Evolutionary conservation across 306 rosid species (phyloP), one percentile per base, ranked within the genome.

Genomic region (Begonia fuchsioides): DNA sequence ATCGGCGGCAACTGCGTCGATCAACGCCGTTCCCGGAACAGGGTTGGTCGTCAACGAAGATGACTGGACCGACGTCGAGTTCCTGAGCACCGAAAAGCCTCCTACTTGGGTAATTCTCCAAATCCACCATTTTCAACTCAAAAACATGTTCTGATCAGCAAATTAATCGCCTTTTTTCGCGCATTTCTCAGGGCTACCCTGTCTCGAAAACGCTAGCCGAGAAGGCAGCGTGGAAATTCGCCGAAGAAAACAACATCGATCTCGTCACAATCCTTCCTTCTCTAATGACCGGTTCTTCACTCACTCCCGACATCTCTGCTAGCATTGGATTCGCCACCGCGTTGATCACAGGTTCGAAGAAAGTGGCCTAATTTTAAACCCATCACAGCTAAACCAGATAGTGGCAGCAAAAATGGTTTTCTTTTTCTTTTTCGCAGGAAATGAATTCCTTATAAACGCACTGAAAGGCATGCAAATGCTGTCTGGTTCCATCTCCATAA

Each of bases 201-300:
- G 72, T 17, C 51, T 85, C 95, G 54, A 85, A 85, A 70, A 47
- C 72, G 35, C 65, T 76, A 19, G 85, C 95, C 14, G 95, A 85
- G 73, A 81, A 76, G 64, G 65, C 78, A 13, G 87, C 95, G 55
- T 71, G 78, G 87, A 58, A 81, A 76, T 81, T 81, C 47, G 93
- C 87, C 3, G 64, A 81, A 59, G 85, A 78, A 52, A 73, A 81
- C 52, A 43, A 55, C 50, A 76, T 85, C 65, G 80, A 81, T 64
- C 84, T 85, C 68, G n/a, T n/a, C n/a, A n/a, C n/a, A n/a, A n/a
- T n/a, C n/a, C n/a, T n/a, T n/a, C n/a, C n/a, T n/a, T n/a, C 66
- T 55, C 76, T 85, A 9, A 76, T 72, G 68, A 39, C 73, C 53
- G 95, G 87, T 58, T 60, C 85, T 57, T 64, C 78, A 59, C 77